Conservation (phyloP, 345 rosid genomes). For the Salix exigua region DNA sequence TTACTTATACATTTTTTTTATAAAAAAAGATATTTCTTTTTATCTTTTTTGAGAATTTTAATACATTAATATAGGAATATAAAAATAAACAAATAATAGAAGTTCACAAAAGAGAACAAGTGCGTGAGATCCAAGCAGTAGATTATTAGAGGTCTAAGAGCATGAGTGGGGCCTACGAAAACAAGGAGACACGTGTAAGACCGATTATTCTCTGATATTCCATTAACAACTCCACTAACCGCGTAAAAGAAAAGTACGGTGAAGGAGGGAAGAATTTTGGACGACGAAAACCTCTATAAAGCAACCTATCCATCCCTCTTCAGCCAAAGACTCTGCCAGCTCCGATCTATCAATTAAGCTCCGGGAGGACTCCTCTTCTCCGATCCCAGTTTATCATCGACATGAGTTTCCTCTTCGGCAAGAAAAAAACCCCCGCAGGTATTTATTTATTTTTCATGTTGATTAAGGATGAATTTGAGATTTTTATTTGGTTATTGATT, state of each 20-base stretch:
- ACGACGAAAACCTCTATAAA: not conserved
- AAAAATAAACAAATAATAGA: too few relatives aligned
- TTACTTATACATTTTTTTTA: too few relatives aligned
- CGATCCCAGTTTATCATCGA: constrained; percentile 6
- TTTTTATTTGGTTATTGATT: not conserved
- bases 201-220: not conserved
- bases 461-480: not conserved
- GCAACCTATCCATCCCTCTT: not conserved
- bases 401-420: constrained; percentile 85
- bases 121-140: too few relatives aligned
- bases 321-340: not conserved
- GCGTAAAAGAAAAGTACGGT: not conserved
- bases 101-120: too few relatives aligned
- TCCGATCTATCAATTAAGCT: not conserved
- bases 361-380: not conserved
- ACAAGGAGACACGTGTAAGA: not conserved
- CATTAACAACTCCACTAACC: not conserved
- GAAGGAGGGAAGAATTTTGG: not conserved
- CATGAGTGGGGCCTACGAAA: not conserved
- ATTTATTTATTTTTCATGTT: not conserved
- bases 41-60: too few relatives aligned
- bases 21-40: too few relatives aligned
- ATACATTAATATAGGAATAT: too few relatives aligned
- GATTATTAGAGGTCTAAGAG: too few relatives aligned
- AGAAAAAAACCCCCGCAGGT: constrained; percentile 77